phyloP scores from a whole-genome alignment of 805 yeast genomes.

The Saccharomycopsis fibuligera region DNA sequence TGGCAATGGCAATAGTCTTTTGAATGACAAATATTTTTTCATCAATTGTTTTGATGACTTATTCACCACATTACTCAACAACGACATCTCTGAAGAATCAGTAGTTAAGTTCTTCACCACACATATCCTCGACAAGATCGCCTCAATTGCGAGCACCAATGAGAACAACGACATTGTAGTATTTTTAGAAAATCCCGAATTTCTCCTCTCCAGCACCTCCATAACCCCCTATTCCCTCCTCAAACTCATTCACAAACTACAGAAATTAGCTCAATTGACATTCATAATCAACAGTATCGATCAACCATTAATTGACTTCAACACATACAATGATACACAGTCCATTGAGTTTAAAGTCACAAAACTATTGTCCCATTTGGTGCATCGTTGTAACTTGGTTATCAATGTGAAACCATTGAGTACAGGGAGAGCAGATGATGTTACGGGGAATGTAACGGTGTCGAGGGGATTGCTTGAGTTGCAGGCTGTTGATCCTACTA shows the following conservation, averaged over 20 bases:
- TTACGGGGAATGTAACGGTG: constrained; percentile 17
- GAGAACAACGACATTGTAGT: not conserved
- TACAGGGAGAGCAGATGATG: constrained; percentile 20
- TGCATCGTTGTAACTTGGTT: constrained; percentile 5
- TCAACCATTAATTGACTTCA: constrained; percentile 13
- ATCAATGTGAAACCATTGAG: constrained; percentile 18
- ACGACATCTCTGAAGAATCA: not conserved
- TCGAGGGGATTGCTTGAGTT: constrained; percentile 9
- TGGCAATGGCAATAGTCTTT: not conserved
- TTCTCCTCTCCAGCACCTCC: constrained; percentile 12
- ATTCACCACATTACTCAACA: constrained; percentile 3
- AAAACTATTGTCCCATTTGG: constrained; percentile 6
- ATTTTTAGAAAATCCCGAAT: constrained; percentile 15
- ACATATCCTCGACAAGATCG: constrained; percentile 2
- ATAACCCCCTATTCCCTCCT: constrained; percentile 5
- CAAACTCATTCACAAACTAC: constrained; percentile 6
- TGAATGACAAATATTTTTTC: constrained; percentile 6
- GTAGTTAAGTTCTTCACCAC: constrained; percentile 1
- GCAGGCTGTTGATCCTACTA: no score
- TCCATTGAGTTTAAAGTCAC: constrained; percentile 12
- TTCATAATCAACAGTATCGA: constrained; percentile 4
- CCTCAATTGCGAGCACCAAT: not conserved
- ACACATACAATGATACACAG: not conserved
- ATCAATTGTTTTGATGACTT: constrained; percentile 16
- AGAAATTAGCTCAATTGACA: not conserved